Evolutionary conservation across 2,329 filamentous ascomycete genomes (phyloP), one percentile per base, ranked within the genome.

Genomic region (Alternaria alternata): DNA sequence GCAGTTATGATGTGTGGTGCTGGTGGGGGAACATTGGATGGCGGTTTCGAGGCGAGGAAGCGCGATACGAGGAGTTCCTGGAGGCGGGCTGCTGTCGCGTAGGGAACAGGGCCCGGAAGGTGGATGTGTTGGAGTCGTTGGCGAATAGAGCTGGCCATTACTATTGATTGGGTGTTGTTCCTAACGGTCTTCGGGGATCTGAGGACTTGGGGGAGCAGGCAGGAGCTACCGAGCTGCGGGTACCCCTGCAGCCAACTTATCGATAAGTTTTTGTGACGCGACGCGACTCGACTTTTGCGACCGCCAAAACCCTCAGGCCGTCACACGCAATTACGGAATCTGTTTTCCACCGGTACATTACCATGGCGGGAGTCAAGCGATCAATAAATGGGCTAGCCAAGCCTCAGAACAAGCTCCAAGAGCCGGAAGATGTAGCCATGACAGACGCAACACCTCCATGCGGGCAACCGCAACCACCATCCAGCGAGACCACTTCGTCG

Each of bases 1-100:
- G 96, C 95, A 65, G 92, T 93, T 64, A 98, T 84, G 65, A 98
- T 84, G 32, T 83, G 81, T 1, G 90, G 90, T 8, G 85, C 78
- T 1, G 90, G 90, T 11, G 85, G 78, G 5, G 80, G 65, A 1
- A 77, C 66, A 47, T 71, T 68, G 52, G 78, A 71, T 18, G 80
- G 75, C 47, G 82, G 82, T 76, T 91, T 92, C 76, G 87, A 82
- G 28, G 85, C 79, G 47, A 92, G 86, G 61, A 90, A 84, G 36
- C 81, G 81, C 20, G 79, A 73, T 55, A 87, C 86, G 58, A 90
- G 81, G 44, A 76, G 75, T 65, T 85, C 80, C 80, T 91, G 89
- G 55, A 91, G 77, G 26, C 69, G 66, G 41, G 86, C 81, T 55
- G 87, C 87, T 22, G 81, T 81, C 14, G 77, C 71, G 72, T 90